Evolutionary conservation across 306 rosid genomes (phyloP).

Genomic region (Herpetospermum pedunculosum): DNA sequence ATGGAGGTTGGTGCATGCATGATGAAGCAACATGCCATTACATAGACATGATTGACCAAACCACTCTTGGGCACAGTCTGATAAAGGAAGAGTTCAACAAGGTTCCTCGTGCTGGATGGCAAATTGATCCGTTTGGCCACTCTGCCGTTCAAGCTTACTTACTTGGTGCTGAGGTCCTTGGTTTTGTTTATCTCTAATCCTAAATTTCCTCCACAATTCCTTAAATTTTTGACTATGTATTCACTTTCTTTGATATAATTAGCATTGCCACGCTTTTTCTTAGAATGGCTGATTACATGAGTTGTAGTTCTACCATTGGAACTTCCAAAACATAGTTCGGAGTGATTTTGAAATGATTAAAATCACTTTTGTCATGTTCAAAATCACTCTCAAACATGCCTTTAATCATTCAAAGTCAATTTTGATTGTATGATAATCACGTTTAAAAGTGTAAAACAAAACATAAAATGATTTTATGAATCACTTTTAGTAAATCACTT

Average conservation of each 20-base stretch:
- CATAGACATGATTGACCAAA: conserved; percentile 94
- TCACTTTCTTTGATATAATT: not conserved
- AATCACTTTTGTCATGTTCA: too few species aligned
- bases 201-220: not conserved
- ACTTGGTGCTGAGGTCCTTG: conserved; percentile 63
- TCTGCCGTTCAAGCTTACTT: conserved; percentile 85
- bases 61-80: conserved; percentile 61
- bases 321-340: not conserved
- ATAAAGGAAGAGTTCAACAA: conserved; percentile 53
- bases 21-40: conserved; percentile 82
- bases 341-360: too few species aligned
- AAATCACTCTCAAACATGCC: too few species aligned
- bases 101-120: conserved; percentile 79
- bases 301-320: not conserved
- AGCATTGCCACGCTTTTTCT: not conserved
- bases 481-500: too few species aligned
- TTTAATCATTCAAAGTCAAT: too few species aligned
- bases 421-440: too few species aligned
- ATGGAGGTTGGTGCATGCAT: conserved; percentile 99
- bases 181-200: not conserved
- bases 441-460: too few species aligned
- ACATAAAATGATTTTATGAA: too few species aligned
- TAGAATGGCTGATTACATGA: not conserved
- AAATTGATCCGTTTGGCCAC: conserved; percentile 89
- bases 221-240: not conserved